phyloP scores from a whole-genome alignment of 805 yeast genomes.

The Nakazawaea wyomingensis region DNA sequence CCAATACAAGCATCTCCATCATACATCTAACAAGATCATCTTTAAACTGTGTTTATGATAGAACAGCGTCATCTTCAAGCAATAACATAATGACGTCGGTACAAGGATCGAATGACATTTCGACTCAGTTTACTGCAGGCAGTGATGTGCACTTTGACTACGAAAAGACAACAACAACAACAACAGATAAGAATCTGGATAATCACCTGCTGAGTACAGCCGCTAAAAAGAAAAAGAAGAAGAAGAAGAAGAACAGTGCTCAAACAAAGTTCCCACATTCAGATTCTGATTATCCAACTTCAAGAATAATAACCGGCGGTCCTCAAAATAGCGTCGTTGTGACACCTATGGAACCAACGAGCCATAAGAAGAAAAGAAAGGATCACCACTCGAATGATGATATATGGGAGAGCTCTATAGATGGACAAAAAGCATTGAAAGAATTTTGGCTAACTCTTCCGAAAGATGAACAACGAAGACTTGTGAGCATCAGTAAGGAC shows the following conservation, averaged over 20 bases:
- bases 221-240: conserved; percentile 17
- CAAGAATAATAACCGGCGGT: conserved; percentile 64
- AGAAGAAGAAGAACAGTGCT: conserved; percentile 12
- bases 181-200: conserved; percentile 2
- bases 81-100: conserved; percentile 3
- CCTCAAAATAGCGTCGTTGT: conserved; percentile 70
- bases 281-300: conserved; percentile 62
- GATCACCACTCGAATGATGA: conserved; percentile 12
- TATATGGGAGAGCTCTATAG: conserved; percentile 44
- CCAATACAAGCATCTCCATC: too few relatives aligned
- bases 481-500: conserved; percentile 63
- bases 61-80: too few relatives aligned
- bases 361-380: conserved; percentile 4
- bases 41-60: too few relatives aligned
- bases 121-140: conserved; percentile 23
- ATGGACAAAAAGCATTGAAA: conserved; percentile 47
- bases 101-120: conserved; percentile 9
- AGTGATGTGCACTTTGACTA: conserved; percentile 27
- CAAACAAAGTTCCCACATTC: conserved; percentile 50
- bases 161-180: conserved; percentile 5
- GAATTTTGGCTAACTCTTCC: conserved; percentile 64
- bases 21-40: too few relatives aligned
- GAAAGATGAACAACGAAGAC: conserved; percentile 52
- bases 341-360: conserved; percentile 35
- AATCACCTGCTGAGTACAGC: conserved; percentile 1